These are phyloP conservation scores for Phylloporus gajari DNA, from an alignment of 1,284 basidiomycete genomes.

Conservation along the genomic window DNA sequence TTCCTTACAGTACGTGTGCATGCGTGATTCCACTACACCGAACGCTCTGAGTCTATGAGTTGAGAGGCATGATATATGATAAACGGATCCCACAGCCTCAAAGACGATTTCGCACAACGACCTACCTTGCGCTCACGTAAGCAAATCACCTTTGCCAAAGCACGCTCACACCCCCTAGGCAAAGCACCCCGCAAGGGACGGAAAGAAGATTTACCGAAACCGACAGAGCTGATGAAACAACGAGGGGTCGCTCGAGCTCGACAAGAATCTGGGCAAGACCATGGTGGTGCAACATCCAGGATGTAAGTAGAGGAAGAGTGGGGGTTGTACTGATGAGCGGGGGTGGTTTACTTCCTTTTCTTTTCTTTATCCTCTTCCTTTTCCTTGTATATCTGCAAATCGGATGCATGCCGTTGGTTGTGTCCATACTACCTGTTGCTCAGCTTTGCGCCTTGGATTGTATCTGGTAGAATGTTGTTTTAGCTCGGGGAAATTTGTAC, in stretches of 20 bases:
- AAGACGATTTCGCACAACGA: too few species aligned
- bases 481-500: constrained; percentile 39
- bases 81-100: too few species aligned
- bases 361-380: background rate
- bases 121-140: too few species aligned
- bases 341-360: constrained; percentile 19
- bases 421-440: constrained; percentile 27
- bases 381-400: constrained; percentile 32
- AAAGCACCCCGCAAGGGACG: constrained; percentile 78
- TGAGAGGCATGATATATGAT: too few species aligned
- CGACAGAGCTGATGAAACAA: constrained; percentile 89
- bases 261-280: constrained; percentile 84
- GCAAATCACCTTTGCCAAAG: too few species aligned
- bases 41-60: too few species aligned
- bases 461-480: constrained; percentile 34
- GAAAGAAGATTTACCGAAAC: constrained; percentile 82
- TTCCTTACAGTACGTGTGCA: too few species aligned
- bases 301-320: constrained; percentile 23
- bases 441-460: constrained; percentile 36
- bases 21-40: too few species aligned
- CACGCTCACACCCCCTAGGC: too few species aligned
- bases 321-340: constrained; percentile 25
- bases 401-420: constrained; percentile 19
- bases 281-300: constrained; percentile 85
- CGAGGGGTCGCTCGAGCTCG: constrained; percentile 73